Evolutionary conservation across 495 filamentous ascomycete genomes (phyloP).

Genomic region (Daldinia concentrica): DNA sequence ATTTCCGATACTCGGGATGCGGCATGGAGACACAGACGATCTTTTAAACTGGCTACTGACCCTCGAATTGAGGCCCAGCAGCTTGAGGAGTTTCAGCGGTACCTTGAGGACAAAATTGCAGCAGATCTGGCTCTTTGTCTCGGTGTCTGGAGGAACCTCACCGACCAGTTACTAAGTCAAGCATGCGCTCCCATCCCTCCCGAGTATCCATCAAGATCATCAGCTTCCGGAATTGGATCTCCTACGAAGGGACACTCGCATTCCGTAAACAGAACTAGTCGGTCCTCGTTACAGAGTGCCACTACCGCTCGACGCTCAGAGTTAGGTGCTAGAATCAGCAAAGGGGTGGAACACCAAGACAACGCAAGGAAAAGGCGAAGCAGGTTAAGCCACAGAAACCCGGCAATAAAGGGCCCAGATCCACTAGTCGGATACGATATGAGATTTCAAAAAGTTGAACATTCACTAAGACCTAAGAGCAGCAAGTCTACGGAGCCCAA

Average conservation of each 20-base stretch:
- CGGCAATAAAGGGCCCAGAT: neutral
- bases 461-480: neutral
- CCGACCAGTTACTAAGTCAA: neutral
- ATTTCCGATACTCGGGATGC: conserved; percentile 7
- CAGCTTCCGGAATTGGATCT: neutral
- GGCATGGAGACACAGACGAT: conserved; percentile 10
- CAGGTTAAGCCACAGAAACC: neutral
- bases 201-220: neutral
- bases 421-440: neutral
- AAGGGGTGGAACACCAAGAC: neutral
- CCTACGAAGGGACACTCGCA: too few species aligned
- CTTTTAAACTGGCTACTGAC: conserved; percentile 20
- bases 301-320: neutral
- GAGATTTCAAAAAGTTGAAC: neutral
- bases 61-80: conserved; percentile 21
- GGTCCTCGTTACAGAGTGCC: neutral
- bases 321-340: neutral
- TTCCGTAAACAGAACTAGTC: too few species aligned
- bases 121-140: conserved; percentile 16
- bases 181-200: neutral
- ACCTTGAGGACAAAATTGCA: conserved; percentile 18
- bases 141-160: conserved; percentile 17
- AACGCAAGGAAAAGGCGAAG: neutral
- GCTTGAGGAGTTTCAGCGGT: conserved; percentile 12
- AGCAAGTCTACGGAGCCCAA: neutral